A percentile compares a stretch with the other conserved stretches of the same genome.
Evolutionary conservation across 768 basidiomycete species (phyloP).

Genomic region (Podaxis rugospora): DNA sequence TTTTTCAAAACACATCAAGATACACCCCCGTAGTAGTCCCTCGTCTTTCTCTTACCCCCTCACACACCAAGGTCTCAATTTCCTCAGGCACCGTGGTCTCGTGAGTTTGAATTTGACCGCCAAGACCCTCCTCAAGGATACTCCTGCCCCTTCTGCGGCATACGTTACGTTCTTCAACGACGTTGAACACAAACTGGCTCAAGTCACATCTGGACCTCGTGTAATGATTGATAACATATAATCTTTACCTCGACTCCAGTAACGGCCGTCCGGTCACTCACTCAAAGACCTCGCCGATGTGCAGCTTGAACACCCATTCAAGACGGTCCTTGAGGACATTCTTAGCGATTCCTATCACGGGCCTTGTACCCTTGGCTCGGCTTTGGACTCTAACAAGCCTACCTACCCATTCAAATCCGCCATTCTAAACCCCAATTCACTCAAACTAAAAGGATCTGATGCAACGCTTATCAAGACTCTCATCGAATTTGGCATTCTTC

Average conservation of each 20-base stretch:
- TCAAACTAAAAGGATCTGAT: slow-evolving; percentile 12
- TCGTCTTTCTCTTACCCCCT: background rate
- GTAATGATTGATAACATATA: slow-evolving; percentile 19
- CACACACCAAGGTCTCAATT: background rate
- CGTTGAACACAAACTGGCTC: slow-evolving; percentile 33
- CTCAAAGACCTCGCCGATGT: background rate
- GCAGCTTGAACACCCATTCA: background rate
- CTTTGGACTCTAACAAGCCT: slow-evolving; percentile 15
- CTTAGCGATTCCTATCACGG: background rate
- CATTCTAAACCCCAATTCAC: background rate
- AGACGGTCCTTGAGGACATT: background rate
- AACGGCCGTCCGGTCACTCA: background rate
- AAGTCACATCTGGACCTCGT: slow-evolving; percentile 28
- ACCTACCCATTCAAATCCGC: slow-evolving; percentile 8
- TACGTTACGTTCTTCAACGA: slow-evolving; percentile 33
- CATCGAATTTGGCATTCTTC: slow-evolving; percentile 1
- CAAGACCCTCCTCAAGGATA: background rate
- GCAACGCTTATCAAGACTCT: slow-evolving; percentile 8
- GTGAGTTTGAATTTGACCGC: background rate
- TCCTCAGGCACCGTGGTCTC: background rate
- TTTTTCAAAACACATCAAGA: background rate
- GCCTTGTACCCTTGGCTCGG: slow-evolving; percentile 10
- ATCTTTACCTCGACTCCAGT: background rate
- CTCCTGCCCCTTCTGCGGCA: background rate
- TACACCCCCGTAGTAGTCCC: background rate